A percentile compares a stretch with the other conserved stretches of the same genome.
These are phyloP conservation scores for Cicer cuneatum DNA, from an alignment of 306 rosid species.

Conservation along the genomic window DNA sequence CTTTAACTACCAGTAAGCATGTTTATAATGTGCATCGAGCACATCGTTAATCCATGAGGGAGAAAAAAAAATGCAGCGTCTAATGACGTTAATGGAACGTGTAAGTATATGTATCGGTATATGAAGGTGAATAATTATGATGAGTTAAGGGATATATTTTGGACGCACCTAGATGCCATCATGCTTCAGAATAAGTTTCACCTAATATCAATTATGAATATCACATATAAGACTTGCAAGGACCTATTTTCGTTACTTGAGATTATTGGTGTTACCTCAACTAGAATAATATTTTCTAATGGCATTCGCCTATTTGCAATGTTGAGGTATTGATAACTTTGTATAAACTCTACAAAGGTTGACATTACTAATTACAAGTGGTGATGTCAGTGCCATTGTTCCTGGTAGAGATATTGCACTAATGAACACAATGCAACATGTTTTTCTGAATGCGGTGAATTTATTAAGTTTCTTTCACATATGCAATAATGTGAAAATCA, in stretches of 20 bases:
- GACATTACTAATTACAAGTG: neutral
- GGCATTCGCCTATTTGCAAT: neutral
- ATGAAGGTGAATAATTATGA: too few species aligned
- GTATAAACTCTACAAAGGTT: neutral
- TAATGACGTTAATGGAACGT: too few species aligned
- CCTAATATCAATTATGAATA: neutral
- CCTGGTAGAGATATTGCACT: neutral
- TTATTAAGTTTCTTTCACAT: neutral
- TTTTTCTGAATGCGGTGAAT: neutral
- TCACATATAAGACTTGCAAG: neutral
- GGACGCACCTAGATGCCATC: too few species aligned
- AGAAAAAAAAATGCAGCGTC: too few species aligned
- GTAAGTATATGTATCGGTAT: too few species aligned
- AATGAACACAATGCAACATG: neutral
- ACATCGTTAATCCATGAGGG: too few species aligned
- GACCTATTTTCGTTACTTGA: neutral
- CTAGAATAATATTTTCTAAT: neutral
- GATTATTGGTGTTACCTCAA: neutral
- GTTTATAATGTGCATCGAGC: too few species aligned
- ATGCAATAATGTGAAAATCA: neutral
- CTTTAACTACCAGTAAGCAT: too few species aligned
- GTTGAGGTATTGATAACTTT: neutral
- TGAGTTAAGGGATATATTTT: too few species aligned
- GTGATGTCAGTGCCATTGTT: neutral
- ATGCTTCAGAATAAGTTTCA: neutral